These are phyloP conservation scores for Trifolium subterraneum DNA, from an alignment of 306 rosid species.

Conservation along the genomic window DNA sequence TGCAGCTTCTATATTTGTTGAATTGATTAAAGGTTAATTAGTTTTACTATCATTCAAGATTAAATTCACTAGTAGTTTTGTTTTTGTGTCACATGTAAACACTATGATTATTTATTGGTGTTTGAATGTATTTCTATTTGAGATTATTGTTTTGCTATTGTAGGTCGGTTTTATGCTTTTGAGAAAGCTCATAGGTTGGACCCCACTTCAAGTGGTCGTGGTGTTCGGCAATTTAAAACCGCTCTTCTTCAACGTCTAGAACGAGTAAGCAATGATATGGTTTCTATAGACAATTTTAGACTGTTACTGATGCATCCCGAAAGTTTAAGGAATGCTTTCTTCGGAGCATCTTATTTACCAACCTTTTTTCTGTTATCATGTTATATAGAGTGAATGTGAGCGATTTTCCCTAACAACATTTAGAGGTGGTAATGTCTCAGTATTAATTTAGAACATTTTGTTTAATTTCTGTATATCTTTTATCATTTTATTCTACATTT, in stretches of 20 bases:
- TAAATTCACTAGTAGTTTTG: neutral
- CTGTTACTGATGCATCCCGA: neutral
- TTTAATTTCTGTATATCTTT: constrained; percentile 24
- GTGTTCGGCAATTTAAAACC: constrained; percentile 97
- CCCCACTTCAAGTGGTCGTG: constrained; percentile 97
- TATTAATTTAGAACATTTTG: neutral
- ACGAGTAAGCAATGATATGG: constrained; percentile 60
- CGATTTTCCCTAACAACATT: constrained; percentile 7
- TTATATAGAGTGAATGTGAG: neutral
- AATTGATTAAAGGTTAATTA: neutral
- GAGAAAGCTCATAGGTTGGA: constrained; percentile 99
- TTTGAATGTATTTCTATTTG: constrained; percentile 13
- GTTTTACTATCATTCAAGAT: neutral
- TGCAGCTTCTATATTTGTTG: neutral
- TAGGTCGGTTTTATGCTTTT: constrained; percentile 97
- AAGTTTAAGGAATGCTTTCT: neutral
- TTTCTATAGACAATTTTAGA: neutral
- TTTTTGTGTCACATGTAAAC: neutral
- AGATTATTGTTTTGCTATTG: constrained; percentile 27
- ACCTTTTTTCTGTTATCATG: neutral
- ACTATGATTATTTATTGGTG: constrained; percentile 11
- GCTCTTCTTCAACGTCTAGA: constrained; percentile 96
- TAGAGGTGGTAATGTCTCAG: constrained; percentile 1
- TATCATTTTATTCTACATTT: constrained; percentile 23
- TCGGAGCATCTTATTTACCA: neutral